Conservation (phyloP, 1,284 basidiomycete species). For the Taiwanofungus camphoratus region DNA sequence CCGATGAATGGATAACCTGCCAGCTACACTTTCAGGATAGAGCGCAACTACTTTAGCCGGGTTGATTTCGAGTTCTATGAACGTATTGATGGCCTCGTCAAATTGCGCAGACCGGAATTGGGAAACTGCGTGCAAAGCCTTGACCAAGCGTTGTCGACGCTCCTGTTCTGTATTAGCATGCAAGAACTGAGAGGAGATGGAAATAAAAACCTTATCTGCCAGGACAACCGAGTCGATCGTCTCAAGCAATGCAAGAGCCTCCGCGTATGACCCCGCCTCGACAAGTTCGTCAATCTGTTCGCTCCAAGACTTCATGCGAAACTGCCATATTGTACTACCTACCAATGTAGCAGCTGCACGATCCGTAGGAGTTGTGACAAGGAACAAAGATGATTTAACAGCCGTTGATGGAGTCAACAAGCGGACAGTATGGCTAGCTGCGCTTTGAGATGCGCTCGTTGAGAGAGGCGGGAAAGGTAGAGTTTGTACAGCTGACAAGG, state of each 20-base stretch:
- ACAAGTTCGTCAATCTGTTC: constrained; percentile 87
- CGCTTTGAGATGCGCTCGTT: constrained; percentile 22
- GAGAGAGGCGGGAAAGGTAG: constrained; percentile 59
- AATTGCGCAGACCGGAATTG: constrained; percentile 68
- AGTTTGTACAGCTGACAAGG: constrained; percentile 59
- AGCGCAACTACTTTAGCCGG: constrained; percentile 92
- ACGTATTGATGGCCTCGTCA: constrained; percentile 79
- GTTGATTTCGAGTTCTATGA: constrained; percentile 86
- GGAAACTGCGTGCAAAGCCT: constrained; percentile 70
- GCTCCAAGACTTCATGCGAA: constrained; percentile 69
- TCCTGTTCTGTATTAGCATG: constrained; percentile 33
- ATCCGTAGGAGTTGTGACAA: constrained; percentile 73
- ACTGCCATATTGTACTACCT: constrained; percentile 76
- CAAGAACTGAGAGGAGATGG: neutral
- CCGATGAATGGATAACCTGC: constrained; percentile 64
- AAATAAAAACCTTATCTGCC: constrained; percentile 55
- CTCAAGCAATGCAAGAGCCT: constrained; percentile 80
- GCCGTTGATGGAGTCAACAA: constrained; percentile 48
- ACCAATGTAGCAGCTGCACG: constrained; percentile 52
- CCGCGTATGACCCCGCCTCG: constrained; percentile 62
- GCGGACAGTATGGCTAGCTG: constrained; percentile 47
- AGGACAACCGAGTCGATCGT: constrained; percentile 58
- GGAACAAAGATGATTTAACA: constrained; percentile 54
- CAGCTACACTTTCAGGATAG: constrained; percentile 80
- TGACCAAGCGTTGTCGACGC: constrained; percentile 50